Conservation (phyloP, 306 rosid genomes). For the Sophora flavescens region DNA sequence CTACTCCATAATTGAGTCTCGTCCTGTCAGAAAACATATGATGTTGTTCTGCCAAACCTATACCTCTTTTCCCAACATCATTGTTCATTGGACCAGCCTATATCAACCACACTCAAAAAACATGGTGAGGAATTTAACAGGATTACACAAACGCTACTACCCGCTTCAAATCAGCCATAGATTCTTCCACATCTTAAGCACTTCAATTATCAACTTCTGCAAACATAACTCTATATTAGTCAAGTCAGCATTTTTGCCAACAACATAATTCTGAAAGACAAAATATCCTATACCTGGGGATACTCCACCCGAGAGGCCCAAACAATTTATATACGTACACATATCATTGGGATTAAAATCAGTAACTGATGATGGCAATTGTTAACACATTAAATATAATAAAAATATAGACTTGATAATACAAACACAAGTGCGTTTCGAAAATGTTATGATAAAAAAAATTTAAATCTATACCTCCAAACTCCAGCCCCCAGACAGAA, state of each 20-base stretch:
- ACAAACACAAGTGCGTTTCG: conserved; percentile 16
- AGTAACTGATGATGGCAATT: conserved; percentile 15
- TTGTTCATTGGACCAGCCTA: conserved; percentile 48
- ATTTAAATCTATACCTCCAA: conserved; percentile 46
- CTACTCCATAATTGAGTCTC: conserved; percentile 49
- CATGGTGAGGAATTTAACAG: conserved; percentile 45
- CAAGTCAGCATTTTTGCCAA: conserved; percentile 16
- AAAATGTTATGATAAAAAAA: conserved; percentile 25
- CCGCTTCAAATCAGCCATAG: conserved; percentile 41
- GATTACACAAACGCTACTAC: conserved; percentile 42
- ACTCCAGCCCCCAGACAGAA: conserved; percentile 47
- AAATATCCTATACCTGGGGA: conserved; percentile 40
- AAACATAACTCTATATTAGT: conserved; percentile 45
- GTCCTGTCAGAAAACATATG: conserved; percentile 46
- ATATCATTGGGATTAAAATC: conserved; percentile 20
- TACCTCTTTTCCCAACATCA: conserved; percentile 42
- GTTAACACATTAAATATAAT: conserved; percentile 25
- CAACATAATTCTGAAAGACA: conserved; percentile 20
- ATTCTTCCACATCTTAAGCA: conserved; percentile 42
- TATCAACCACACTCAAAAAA: conserved; percentile 54
- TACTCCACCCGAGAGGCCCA: conserved; percentile 38
- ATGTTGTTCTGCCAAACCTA: conserved; percentile 48
- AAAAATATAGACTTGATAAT: conserved; percentile 27
- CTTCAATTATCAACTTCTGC: conserved; percentile 53
- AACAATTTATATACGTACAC: neutral